Base-by-base conservation (phyloP, 352 stramenopile species). In the Discostella stelligera region DNA sequence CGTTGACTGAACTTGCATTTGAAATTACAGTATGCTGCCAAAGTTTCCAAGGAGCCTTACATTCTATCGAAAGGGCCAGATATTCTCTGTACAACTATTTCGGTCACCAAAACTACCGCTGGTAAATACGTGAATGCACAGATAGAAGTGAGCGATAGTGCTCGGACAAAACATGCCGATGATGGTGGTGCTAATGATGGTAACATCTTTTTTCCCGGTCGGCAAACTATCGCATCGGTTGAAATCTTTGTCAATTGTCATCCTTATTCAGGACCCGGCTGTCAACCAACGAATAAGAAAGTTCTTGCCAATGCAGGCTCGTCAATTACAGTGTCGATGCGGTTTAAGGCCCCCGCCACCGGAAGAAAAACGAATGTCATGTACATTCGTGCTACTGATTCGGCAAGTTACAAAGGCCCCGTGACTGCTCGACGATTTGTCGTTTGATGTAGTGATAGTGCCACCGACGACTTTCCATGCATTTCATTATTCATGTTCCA, bases 331-430 rank as follows among this genome's bases (percentile, higher is more conserved):
- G 58, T 66, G 6, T 52, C 58, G 27, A 50, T 66, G 58, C 1
- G 9, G 25, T 66, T 66, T 30, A 66, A 66, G 30, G 25, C 58
- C 58, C 58, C 58, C 6, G 44, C 10, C 21, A 30, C 23, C 1
- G 50, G 50, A 0, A 16, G 30, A 16, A 32, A 37, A 25, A 37
- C 13, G 13, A 66, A 66, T 23, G 58, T 66, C 20, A 66, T 66
- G 58, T 66, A 66, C 58, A 66, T 66, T 46, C 32, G 58, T 3
- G 58, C 58, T n/a, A 66, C 27, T 0, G 58, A 66, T 66, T 66
- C 58, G 37, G 3, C 23, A 3, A 25, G 37, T 23, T 37, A 37
- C 20, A 14, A 25, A 11, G 58, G 58, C 27, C 58, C 58, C 11
- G 30, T 66, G 20, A 54, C 58, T 20, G 58, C 58, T 23, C 27